Evolutionary conservation across 2,329 filamentous ascomycete genomes (phyloP).

Genomic region (Aspergillus terreus): DNA sequence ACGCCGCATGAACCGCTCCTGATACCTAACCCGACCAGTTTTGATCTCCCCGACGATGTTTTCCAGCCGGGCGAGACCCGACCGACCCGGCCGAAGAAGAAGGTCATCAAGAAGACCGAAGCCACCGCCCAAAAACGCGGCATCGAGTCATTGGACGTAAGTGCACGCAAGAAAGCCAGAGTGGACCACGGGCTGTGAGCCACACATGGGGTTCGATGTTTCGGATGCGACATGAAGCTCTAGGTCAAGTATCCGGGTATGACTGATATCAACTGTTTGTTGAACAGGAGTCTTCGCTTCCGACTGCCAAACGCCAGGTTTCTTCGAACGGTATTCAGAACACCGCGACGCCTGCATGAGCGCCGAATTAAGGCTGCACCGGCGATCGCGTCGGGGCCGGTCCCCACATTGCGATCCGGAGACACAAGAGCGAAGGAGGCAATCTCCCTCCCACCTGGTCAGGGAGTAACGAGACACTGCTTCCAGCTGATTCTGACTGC

Average conservation of each 20-base stretch:
- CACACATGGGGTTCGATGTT: conserved; percentile 20
- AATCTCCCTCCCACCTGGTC: conserved; percentile 1
- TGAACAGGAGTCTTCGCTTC: conserved; percentile 25
- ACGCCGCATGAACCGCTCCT: conserved; percentile 1
- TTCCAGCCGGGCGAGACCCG: conserved; percentile 75
- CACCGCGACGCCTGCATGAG: conserved; percentile 32
- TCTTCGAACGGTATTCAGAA: conserved; percentile 26
- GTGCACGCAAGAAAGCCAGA: conserved; percentile 27
- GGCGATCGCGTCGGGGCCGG: conserved; percentile 25
- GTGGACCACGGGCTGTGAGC: conserved; percentile 20
- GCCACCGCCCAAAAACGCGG: conserved; percentile 35
- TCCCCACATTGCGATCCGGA: conserved; percentile 21
- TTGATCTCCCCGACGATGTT: conserved; percentile 83
- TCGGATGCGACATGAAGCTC: conserved; percentile 14
- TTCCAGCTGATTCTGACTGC: conserved; percentile 22
- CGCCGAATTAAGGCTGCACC: conserved; percentile 1
- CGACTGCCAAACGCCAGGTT: conserved; percentile 32
- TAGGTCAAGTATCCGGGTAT: conserved; percentile 20
- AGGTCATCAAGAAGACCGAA: conserved; percentile 39
- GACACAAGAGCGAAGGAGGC: conserved; percentile 2
- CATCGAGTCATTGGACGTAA: conserved; percentile 43
- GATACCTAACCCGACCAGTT: conserved; percentile 50
- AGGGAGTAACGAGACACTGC: conserved; percentile 15
- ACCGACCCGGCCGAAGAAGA: conserved; percentile 58
- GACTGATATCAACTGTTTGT: conserved; percentile 29